Evolutionary conservation across 2,329 filamentous ascomycete genomes (phyloP).

Genomic region (Ceratocystis colombiana): DNA sequence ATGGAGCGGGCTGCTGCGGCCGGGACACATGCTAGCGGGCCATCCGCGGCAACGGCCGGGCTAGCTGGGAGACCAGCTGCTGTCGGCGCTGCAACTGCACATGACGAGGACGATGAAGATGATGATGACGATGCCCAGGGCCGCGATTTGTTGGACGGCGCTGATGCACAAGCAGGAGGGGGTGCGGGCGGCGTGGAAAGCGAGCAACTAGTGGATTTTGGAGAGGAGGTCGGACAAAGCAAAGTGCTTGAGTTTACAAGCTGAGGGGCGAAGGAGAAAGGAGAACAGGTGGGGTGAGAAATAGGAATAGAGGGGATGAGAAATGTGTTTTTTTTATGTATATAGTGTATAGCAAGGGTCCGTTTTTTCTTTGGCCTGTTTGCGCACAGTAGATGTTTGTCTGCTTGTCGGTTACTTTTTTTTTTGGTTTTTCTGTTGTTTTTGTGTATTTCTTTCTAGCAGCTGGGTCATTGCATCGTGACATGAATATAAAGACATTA

Average conservation of each 20-base stretch:
- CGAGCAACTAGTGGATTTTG: constrained; percentile 19
- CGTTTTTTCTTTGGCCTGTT: background rate
- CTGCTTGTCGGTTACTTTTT: background rate
- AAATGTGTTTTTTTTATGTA: background rate
- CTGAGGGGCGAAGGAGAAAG: background rate
- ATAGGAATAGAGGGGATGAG: background rate
- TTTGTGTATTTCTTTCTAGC: background rate
- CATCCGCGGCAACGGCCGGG: constrained; percentile 30
- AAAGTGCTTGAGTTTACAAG: constrained; percentile 24
- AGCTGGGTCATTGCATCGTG: background rate
- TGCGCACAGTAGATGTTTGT: background rate
- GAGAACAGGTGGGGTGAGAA: background rate
- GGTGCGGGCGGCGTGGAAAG: constrained; percentile 16
- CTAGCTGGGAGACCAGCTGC: background rate
- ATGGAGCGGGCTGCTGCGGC: constrained; percentile 68
- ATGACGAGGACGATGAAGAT: constrained; percentile 58
- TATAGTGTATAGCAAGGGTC: constrained; percentile 2
- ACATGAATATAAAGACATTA: too few relatives aligned
- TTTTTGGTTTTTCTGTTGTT: constrained; percentile 6
- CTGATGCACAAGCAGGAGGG: constrained; percentile 57
- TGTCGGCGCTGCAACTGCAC: constrained; percentile 29
- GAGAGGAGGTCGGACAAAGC: background rate
- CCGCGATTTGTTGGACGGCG: constrained; percentile 60
- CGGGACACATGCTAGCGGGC: constrained; percentile 52
- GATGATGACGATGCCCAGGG: constrained; percentile 46